Conservation (phyloP, 1,284 basidiomycete genomes). For the Sparassis latifolia region DNA sequence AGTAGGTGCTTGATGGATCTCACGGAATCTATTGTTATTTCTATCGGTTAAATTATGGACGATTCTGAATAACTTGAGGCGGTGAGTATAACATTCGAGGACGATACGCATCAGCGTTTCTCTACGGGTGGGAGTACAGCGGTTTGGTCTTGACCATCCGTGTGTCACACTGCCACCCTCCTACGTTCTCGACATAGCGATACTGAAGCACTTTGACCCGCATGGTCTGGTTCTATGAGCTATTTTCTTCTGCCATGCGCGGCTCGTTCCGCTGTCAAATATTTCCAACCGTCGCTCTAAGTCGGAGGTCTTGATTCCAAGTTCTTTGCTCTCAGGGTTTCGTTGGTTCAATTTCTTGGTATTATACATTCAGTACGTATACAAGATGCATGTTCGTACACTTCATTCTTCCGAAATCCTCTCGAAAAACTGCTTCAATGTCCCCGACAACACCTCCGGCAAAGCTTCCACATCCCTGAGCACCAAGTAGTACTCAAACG, state of each 20-base stretch:
- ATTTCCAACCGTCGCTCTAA: background rate
- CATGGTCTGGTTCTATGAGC: background rate
- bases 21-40: background rate
- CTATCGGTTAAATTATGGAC: too few relatives aligned
- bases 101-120: background rate
- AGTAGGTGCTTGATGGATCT: background rate
- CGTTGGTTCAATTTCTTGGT: too few relatives aligned
- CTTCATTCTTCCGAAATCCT: conserved; percentile 61
- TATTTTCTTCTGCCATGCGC: conserved; percentile 10
- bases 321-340: too few relatives aligned
- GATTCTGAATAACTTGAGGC: background rate
- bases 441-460: conserved; percentile 88
- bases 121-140: conserved; percentile 10
- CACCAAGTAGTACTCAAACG: conserved; percentile 97
- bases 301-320: too few relatives aligned
- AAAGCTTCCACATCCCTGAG: conserved; percentile 87
- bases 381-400: too few relatives aligned
- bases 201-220: conserved; percentile 19
- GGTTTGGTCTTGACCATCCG: conserved; percentile 7
- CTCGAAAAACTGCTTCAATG: conserved; percentile 89
- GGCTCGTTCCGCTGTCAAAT: conserved; percentile 28
- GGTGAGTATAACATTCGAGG: conserved; percentile 1
- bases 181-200: conserved; percentile 14
- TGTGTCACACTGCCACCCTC: conserved; percentile 6
- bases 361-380: too few relatives aligned